Conservation (phyloP, 2,329 filamentous ascomycete species). For the Parastagonospora nodorum region DNA sequence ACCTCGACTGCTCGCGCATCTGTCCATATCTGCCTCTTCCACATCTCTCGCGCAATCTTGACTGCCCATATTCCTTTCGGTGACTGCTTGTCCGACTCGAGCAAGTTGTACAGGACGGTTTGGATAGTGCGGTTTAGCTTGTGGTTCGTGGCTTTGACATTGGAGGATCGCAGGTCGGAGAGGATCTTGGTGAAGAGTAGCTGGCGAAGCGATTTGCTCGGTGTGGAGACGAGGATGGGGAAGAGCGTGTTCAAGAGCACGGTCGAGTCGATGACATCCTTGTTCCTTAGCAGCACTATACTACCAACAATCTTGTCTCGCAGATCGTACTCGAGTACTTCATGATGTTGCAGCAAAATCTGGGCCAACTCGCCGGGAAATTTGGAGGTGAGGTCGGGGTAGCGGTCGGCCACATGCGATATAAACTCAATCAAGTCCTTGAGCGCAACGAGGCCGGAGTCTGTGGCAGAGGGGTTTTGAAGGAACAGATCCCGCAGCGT, state of each 20-base stretch:
- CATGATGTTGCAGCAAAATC: slow-evolving; percentile 82
- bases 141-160: slow-evolving; percentile 87
- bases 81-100: slow-evolving; percentile 83
- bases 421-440: slow-evolving; percentile 93
- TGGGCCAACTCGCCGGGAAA: slow-evolving; percentile 83
- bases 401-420: slow-evolving; percentile 91
- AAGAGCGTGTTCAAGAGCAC: slow-evolving; percentile 87
- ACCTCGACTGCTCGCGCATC: slow-evolving; percentile 95
- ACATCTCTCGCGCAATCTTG: slow-evolving; percentile 91
- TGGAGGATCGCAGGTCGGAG: slow-evolving; percentile 85
- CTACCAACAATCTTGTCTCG: slow-evolving; percentile 94
- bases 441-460: slow-evolving; percentile 80
- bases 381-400: slow-evolving; percentile 75
- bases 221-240: slow-evolving; percentile 88
- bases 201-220: slow-evolving; percentile 84
- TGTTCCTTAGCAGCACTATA: slow-evolving; percentile 83
- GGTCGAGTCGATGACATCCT: slow-evolving; percentile 87
- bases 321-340: slow-evolving; percentile 78
- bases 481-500: slow-evolving; percentile 91
- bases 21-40: slow-evolving; percentile 96
- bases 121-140: slow-evolving; percentile 91
- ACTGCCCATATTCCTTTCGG: slow-evolving; percentile 93
- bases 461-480: slow-evolving; percentile 76
- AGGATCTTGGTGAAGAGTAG: slow-evolving; percentile 90
- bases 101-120: slow-evolving; percentile 87